Conservation (phyloP, 371 early-diverging fungal species). For the Amoeboaphelidium protococcarum region DNA sequence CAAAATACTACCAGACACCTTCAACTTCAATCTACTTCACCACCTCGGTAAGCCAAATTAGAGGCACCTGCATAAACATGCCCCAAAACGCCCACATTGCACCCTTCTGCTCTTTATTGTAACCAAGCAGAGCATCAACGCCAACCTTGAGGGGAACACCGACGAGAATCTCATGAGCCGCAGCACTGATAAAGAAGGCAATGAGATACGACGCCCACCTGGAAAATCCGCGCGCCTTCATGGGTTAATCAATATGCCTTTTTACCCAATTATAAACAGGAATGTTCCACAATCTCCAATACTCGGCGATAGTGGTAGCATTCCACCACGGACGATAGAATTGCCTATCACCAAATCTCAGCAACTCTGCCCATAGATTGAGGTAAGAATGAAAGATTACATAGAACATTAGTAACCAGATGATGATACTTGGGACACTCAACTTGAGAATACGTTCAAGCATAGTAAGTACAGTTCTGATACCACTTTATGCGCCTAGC, state of each 20-base stretch:
- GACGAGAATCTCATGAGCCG: slow-evolving; percentile 57
- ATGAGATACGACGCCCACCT: slow-evolving; percentile 11
- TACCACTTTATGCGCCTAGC: too few relatives aligned
- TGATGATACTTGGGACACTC: slow-evolving; percentile 39
- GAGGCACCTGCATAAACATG: slow-evolving; percentile 65
- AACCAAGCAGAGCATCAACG: too few relatives aligned
- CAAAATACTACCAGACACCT: too few relatives aligned
- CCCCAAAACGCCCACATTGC: slow-evolving; percentile 60
- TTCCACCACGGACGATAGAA: slow-evolving; percentile 70
- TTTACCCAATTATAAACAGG: slow-evolving; percentile 55
- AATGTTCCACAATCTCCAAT: slow-evolving; percentile 75
- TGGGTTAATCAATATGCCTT: slow-evolving; percentile 56
- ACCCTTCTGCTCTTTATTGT: slow-evolving; percentile 42
- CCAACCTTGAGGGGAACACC: slow-evolving; percentile 56
- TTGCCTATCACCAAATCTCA: slow-evolving; percentile 63
- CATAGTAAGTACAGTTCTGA: too few relatives aligned
- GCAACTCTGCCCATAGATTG: slow-evolving; percentile 39
- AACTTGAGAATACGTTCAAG: slow-evolving; percentile 61
- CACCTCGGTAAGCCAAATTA: slow-evolving; percentile 35
- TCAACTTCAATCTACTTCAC: too few relatives aligned
- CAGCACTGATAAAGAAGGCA: slow-evolving; percentile 52
- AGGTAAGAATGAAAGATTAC: slow-evolving; percentile 57
- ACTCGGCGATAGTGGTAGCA: slow-evolving; percentile 41
- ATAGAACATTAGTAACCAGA: slow-evolving; percentile 75
- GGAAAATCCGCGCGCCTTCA: slow-evolving; percentile 10